These are phyloP conservation scores for Phytophthora litchii DNA, from an alignment of 352 stramenopile species.

Conservation along the genomic window DNA sequence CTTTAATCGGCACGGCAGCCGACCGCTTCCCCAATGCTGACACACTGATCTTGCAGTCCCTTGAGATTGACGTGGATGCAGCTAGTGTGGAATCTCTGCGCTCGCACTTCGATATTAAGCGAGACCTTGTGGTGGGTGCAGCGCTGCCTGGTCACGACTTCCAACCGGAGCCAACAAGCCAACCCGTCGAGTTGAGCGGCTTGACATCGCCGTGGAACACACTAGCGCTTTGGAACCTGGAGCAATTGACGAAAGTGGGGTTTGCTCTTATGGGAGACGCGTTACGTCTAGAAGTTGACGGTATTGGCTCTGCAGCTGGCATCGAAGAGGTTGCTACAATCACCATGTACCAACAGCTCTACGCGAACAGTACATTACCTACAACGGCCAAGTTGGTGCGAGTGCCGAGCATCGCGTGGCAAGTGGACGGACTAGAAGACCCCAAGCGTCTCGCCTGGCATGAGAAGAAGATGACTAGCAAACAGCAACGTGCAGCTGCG, in stretches of 20 bases:
- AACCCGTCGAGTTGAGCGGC: constrained; percentile 78
- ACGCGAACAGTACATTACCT: constrained; percentile 35
- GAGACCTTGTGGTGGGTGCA: constrained; percentile 91
- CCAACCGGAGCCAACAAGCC: constrained; percentile 16
- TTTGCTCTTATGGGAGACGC: constrained; percentile 92
- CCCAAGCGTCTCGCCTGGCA: constrained; percentile 90
- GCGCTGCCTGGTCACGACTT: constrained; percentile 86
- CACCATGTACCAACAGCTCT: constrained; percentile 90
- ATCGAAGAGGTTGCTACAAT: constrained; percentile 96
- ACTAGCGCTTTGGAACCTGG: constrained; percentile 93
- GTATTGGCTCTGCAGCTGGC: constrained; percentile 46
- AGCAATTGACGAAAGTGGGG: constrained; percentile 89
- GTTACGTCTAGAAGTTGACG: constrained; percentile 50
- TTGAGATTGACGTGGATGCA: constrained; percentile 85
- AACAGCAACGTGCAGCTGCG: constrained; percentile 77
- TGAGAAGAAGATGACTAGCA: constrained; percentile 95
- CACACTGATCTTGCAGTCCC: constrained; percentile 89
- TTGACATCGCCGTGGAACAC: constrained; percentile 97
- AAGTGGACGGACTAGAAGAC: constrained; percentile 70
- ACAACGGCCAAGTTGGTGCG: constrained; percentile 86
- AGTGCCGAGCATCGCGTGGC: constrained; percentile 82
- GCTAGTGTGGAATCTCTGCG: constrained; percentile 62
- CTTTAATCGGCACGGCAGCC: constrained; percentile 79
- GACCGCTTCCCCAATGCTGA: constrained; percentile 53
- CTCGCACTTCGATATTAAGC: constrained; percentile 65